These are phyloP conservation scores for Aspergillus ochraceoroseus DNA, from an alignment of 2,329 filamentous ascomycete genomes.

Conservation along the genomic window DNA sequence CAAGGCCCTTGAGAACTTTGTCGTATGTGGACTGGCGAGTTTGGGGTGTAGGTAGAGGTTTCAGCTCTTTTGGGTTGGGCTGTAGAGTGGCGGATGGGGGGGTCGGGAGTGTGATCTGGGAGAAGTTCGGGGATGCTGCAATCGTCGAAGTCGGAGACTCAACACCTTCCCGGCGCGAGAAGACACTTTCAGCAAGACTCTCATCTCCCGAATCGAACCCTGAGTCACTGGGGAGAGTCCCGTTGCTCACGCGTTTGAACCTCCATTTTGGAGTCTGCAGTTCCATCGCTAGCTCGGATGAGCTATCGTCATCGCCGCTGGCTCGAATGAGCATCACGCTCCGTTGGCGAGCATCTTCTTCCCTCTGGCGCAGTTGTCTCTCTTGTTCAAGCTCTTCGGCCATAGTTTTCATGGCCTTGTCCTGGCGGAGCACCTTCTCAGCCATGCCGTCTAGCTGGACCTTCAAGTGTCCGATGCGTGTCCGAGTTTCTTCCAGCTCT, in stretches of 20 bases:
- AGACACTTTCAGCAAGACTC: slow-evolving; percentile 48
- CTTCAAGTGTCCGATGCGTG: slow-evolving; percentile 54
- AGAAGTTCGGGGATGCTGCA: slow-evolving; percentile 37
- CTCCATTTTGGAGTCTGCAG: slow-evolving; percentile 33
- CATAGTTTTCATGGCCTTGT: slow-evolving; percentile 52
- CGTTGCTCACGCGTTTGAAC: slow-evolving; percentile 38
- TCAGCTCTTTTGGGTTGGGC: slow-evolving; percentile 32
- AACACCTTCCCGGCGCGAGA: slow-evolving; percentile 38
- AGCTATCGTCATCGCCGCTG: slow-evolving; percentile 33
- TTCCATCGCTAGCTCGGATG: slow-evolving; percentile 32
- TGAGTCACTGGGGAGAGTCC: slow-evolving; percentile 49
- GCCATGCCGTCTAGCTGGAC: slow-evolving; percentile 59
- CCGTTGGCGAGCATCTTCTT: slow-evolving; percentile 38
- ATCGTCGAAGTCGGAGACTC: slow-evolving; percentile 36
- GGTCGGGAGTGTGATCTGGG: slow-evolving; percentile 30
- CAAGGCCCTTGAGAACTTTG: slow-evolving; percentile 42
- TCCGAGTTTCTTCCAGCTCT: slow-evolving; percentile 57
- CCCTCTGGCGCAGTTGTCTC: slow-evolving; percentile 36
- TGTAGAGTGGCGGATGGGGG: slow-evolving; percentile 32
- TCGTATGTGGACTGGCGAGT: slow-evolving; percentile 39
- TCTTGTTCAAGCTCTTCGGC: slow-evolving; percentile 47
- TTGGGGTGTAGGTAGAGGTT: slow-evolving; percentile 18
- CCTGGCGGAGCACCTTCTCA: slow-evolving; percentile 52
- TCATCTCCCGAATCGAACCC: slow-evolving; percentile 58
- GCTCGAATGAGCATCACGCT: slow-evolving; percentile 31